A percentile compares a stretch with the other conserved stretches of the same genome.
These are phyloP conservation scores for Auricularia auricula-judae DNA, from an alignment of 768 basidiomycete species.

Conservation along the genomic window DNA sequence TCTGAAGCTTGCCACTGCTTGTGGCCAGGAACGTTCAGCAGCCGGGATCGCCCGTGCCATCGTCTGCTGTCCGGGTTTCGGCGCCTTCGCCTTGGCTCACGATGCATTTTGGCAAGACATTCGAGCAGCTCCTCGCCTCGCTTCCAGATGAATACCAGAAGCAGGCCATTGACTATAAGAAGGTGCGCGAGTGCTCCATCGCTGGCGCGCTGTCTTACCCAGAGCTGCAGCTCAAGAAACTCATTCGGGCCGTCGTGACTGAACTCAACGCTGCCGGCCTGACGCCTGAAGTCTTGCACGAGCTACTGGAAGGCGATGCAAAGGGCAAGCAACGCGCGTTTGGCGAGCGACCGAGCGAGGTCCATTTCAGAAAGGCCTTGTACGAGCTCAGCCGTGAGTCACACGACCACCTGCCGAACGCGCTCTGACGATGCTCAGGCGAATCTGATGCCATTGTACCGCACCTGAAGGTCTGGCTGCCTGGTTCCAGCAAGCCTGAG, in stretches of 20 bases:
- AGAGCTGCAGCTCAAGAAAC: conserved; percentile 63
- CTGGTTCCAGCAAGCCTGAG: conserved; percentile 7
- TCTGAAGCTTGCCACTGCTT: too few relatives aligned
- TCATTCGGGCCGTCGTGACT: conserved; percentile 71
- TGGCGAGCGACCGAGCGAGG: conserved; percentile 6
- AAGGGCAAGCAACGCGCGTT: conserved; percentile 16
- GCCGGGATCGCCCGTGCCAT: too few relatives aligned
- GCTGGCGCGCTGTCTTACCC: background rate
- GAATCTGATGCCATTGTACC: conserved; percentile 38
- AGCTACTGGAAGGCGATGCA: conserved; percentile 19
- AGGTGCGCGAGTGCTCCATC: conserved; percentile 30
- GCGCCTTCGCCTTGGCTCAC: background rate
- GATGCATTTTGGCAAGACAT: conserved; percentile 72
- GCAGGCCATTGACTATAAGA: conserved; percentile 76
- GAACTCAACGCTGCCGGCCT: conserved; percentile 68
- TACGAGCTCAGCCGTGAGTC: conserved; percentile 44
- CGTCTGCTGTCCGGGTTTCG: background rate
- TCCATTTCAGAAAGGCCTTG: conserved; percentile 23
- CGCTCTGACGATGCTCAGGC: conserved; percentile 6
- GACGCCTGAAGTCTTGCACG: conserved; percentile 28
- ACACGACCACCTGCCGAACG: background rate
- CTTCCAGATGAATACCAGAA: conserved; percentile 70
- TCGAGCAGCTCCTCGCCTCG: conserved; percentile 45
- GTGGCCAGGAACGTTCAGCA: too few relatives aligned
- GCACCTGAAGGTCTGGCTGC: conserved; percentile 41